Conservation (phyloP, 768 basidiomycete genomes). For the Amanita molliuscula region DNA sequence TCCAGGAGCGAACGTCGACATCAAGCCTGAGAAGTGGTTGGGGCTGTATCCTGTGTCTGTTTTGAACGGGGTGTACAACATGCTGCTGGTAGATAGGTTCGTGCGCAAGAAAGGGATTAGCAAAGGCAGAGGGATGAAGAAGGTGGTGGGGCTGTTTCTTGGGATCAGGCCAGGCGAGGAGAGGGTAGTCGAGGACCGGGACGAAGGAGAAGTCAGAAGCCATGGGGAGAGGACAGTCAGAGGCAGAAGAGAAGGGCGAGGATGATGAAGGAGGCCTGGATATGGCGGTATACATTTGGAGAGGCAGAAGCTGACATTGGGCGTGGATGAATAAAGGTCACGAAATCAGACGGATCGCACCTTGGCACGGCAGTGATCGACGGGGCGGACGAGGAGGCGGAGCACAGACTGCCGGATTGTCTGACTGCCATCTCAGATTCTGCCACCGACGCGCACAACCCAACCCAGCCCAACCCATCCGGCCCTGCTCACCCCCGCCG, state of each 20-base stretch:
- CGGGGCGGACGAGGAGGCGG: conserved; percentile 6
- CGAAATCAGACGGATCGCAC: conserved; percentile 10
- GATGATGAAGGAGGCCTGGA: conserved; percentile 25
- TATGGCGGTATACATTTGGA: conserved; percentile 21
- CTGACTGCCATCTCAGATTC: conserved; percentile 5
- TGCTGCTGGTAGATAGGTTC: conserved; percentile 7
- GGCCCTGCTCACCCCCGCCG: neutral
- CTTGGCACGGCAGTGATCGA: conserved; percentile 20
- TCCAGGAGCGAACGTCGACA: conserved; percentile 6
- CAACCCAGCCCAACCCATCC: conserved; percentile 4
- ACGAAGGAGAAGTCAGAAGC: neutral
- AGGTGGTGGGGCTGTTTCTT: conserved; percentile 8
- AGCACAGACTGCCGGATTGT: neutral
- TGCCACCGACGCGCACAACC: neutral
- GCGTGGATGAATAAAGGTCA: conserved; percentile 4
- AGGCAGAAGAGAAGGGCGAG: conserved; percentile 22
- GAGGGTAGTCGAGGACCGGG: conserved; percentile 6
- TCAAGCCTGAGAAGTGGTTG: conserved; percentile 9
- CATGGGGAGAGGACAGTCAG: conserved; percentile 12
- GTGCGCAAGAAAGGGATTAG: conserved; percentile 6
- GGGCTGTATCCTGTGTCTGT: conserved; percentile 11
- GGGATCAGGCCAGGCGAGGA: conserved; percentile 8
- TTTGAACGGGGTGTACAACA: conserved; percentile 15
- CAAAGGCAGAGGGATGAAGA: conserved; percentile 9
- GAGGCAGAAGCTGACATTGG: conserved; percentile 5